Evolutionary conservation across 345 rosid species (phyloP).

Genomic region (Rhodomyrtus tomentosa): DNA sequence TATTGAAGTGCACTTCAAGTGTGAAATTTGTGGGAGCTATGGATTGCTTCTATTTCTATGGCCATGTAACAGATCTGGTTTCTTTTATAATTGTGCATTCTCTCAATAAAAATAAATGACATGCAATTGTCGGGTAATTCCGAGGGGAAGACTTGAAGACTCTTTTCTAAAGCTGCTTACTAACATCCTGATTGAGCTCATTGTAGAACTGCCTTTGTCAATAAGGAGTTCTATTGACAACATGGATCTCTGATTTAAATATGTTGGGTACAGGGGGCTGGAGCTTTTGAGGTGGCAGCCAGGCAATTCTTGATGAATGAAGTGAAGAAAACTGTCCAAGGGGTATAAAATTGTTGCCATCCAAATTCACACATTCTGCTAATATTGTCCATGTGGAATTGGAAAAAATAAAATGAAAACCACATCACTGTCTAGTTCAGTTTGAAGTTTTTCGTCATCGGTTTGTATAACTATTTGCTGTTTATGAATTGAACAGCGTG

Average conservation of each 20-base stretch:
- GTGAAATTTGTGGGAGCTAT: not conserved
- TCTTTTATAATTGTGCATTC: not conserved
- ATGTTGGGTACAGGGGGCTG: constrained; percentile 60
- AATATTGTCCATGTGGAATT: not conserved
- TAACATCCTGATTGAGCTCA: not conserved
- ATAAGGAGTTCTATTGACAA: not conserved
- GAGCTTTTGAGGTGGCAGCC: constrained; percentile 97
- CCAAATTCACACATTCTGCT: not conserved
- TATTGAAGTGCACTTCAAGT: not conserved
- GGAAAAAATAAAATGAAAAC: not conserved
- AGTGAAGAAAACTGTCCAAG: constrained; percentile 86
- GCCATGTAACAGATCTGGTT: not conserved
- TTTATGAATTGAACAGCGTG: constrained; percentile 47
- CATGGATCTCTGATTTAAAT: not conserved
- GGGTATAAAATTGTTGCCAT: constrained; percentile 35
- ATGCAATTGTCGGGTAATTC: not conserved
- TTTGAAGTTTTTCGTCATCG: not conserved
- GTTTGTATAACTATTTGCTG: not conserved
- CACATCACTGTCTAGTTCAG: not conserved
- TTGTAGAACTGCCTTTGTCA: not conserved
- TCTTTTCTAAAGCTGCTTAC: not conserved
- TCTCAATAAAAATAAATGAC: not conserved
- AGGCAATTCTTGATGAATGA: constrained; percentile 74
- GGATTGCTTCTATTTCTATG: not conserved
- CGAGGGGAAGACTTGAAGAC: not conserved